Conservation (phyloP, 1,139 yeast genomes). For the Eremothecium gossypii region DNA sequence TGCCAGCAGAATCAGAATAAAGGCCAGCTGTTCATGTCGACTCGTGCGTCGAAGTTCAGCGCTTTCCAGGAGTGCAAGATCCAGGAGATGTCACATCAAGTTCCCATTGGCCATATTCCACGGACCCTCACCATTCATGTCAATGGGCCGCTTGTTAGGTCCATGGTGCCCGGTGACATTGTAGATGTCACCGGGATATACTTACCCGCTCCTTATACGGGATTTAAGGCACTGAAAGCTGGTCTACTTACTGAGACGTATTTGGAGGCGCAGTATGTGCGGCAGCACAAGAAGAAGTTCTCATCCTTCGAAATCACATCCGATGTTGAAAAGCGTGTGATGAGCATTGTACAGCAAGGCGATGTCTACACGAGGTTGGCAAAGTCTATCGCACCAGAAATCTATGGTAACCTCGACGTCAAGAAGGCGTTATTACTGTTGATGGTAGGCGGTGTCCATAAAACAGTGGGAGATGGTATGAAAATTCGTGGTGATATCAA, state of each 20-base stretch:
- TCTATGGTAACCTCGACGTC: conserved; percentile 87
- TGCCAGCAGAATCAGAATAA: conserved; percentile 72
- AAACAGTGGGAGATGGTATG: conserved; percentile 93
- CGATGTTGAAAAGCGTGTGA: conserved; percentile 48
- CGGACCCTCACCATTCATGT: conserved; percentile 76
- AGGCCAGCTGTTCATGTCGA: conserved; percentile 87
- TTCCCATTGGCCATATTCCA: conserved; percentile 97
- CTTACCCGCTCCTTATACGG: conserved; percentile 92
- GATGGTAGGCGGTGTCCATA: conserved; percentile 92
- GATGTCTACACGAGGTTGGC: conserved; percentile 75
- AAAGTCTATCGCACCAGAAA: conserved; percentile 92
- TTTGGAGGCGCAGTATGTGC: conserved; percentile 76
- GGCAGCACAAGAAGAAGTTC: conserved; percentile 84
- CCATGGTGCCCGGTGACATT: conserved; percentile 87
- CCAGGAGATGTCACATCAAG: conserved; percentile 93
- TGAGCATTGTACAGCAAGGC: conserved; percentile 46
- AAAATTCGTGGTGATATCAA: conserved; percentile 96
- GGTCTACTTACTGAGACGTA: conserved; percentile 92
- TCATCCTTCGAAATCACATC: conserved; percentile 53
- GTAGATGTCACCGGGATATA: conserved; percentile 90
- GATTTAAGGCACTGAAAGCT: conserved; percentile 83
- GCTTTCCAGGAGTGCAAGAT: conserved; percentile 93
- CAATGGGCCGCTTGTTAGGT: conserved; percentile 81
- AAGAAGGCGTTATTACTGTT: conserved; percentile 80
- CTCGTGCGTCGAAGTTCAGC: conserved; percentile 90